Conservation (phyloP, 176 grass and related monocot species). For the Luzula sylvatica region DNA sequence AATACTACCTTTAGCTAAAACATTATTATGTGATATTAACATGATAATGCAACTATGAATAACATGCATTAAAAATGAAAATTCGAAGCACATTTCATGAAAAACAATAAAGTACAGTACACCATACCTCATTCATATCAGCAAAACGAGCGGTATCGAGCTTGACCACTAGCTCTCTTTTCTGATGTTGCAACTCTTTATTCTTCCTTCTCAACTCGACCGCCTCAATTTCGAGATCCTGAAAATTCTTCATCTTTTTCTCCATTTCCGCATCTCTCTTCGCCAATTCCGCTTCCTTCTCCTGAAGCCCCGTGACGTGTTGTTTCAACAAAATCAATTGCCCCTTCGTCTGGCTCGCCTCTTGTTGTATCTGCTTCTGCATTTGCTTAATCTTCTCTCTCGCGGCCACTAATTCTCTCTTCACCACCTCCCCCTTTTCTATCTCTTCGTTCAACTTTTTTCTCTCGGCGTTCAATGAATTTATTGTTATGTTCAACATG, state of each 20-base stretch:
- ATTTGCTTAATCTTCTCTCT: constrained; percentile 78
- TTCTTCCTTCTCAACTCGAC: constrained; percentile 83
- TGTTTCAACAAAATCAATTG: constrained; percentile 84
- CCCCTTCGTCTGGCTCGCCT: constrained; percentile 63
- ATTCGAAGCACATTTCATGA: too few species aligned
- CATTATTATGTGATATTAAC: too few species aligned
- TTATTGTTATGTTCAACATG: constrained; percentile 67
- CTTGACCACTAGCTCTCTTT: constrained; percentile 82
- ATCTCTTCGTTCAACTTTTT: constrained; percentile 72
- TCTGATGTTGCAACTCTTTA: constrained; percentile 83
- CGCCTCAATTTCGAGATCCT: constrained; percentile 68
- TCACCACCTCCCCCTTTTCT: constrained; percentile 3
- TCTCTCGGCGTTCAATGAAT: constrained; percentile 52
- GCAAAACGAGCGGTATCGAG: constrained; percentile 47
- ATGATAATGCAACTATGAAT: too few species aligned
- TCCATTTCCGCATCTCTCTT: constrained; percentile 64
- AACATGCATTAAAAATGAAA: too few species aligned
- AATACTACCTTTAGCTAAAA: too few species aligned
- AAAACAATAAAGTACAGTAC: background rate
- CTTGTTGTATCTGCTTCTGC: constrained; percentile 69
- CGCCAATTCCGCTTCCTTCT: constrained; percentile 58
- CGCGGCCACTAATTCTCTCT: constrained; percentile 46
- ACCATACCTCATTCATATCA: constrained; percentile 72
- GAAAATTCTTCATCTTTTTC: constrained; percentile 68
- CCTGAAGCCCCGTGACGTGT: constrained; percentile 59